A percentile compares a stretch with the other conserved stretches of the same genome.
These are phyloP conservation scores for Ilex asprella DNA, from an alignment of 257 asterid genomes.

Conservation along the genomic window DNA sequence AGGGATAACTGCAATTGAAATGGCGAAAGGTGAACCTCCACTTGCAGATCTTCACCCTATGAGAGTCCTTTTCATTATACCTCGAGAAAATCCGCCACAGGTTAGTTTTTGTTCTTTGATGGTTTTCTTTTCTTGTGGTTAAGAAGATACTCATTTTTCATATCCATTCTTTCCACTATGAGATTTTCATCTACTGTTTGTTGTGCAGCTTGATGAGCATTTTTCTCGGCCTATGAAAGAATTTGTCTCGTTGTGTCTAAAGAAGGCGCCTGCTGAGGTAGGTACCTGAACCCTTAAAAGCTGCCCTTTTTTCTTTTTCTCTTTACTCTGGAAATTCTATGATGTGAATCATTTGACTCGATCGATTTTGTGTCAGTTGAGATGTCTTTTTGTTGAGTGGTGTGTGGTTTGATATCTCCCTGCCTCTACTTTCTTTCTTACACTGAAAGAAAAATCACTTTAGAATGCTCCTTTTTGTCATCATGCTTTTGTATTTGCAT, in stretches of 20 bases:
- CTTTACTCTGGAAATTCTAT: not conserved
- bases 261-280: slow-evolving; percentile 93
- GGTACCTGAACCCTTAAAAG: slow-evolving; percentile 18
- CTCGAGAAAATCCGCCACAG: slow-evolving; percentile 99
- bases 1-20: slow-evolving; percentile 95
- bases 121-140: not conserved
- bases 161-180: slow-evolving; percentile 4
- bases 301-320: slow-evolving; percentile 11
- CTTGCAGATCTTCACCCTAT: slow-evolving; percentile 98
- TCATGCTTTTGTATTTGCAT: too few species aligned
- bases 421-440: too few species aligned
- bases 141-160: not conserved
- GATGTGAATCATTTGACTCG: too few species aligned
- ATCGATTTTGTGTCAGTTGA: too few species aligned
- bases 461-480: too few species aligned
- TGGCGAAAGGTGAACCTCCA: slow-evolving; percentile 99
- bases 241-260: slow-evolving; percentile 77
- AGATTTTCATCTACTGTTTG: slow-evolving; percentile 20
- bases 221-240: slow-evolving; percentile 96
- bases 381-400: too few species aligned
- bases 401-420: too few species aligned
- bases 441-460: too few species aligned
- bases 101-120: slow-evolving; percentile 27
- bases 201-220: slow-evolving; percentile 92
- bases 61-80: slow-evolving; percentile 99